Evolutionary conservation across 2,329 filamentous ascomycete species (phyloP), one percentile per base, ranked within the genome.

Genomic region (Lasiodiplodia citricola): DNA sequence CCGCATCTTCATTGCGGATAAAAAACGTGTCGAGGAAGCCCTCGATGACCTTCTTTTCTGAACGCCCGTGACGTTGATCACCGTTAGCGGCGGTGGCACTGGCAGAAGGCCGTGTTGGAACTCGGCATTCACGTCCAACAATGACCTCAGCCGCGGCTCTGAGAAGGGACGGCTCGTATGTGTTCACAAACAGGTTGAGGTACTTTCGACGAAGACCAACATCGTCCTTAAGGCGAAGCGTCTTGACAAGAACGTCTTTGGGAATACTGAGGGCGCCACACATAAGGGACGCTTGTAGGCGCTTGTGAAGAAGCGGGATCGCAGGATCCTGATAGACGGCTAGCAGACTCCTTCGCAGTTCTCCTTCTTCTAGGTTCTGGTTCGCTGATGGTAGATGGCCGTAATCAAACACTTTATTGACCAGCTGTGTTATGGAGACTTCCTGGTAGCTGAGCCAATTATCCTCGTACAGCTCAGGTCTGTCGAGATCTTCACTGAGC

Each of bases 401-500:
- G 4, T 80, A 75, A 44, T 83, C 76, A 72, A 89, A 87, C 58
- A 89, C 77, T 16, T 80, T 80, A 74, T 90, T 91, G 57, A 87
- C 75, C 7, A 90, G 79, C 73, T 90, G 87, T 0, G 87, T 87
- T 55, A 90, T 84, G 47, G 87, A 85, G 25, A 86, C 79, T 73
- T 90, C 88, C 73, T 90, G 88, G 70, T 90, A 85, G 14, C 80
- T 82, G 47, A 90, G 84, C 88, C 88, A 90, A 68, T 85, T 82
- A 56, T 90, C 87, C 73, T 90, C 87, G 74, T 90, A 90, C 71
- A 90, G 80, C 66, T 85, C 82, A n/a, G 87, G 83, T 58, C 85
- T 84, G 2, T 80, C 78, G 31, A 90, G 80, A 71, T 88, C 83
- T 69, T 89, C 86, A 0, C 76, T 73, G 4, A 90, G 77, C 4